Percentiles rank a stretch among this genome's conserved stretches.
Conservation (phyloP, 768 basidiomycete species). For the Boletus sp. region DNA sequence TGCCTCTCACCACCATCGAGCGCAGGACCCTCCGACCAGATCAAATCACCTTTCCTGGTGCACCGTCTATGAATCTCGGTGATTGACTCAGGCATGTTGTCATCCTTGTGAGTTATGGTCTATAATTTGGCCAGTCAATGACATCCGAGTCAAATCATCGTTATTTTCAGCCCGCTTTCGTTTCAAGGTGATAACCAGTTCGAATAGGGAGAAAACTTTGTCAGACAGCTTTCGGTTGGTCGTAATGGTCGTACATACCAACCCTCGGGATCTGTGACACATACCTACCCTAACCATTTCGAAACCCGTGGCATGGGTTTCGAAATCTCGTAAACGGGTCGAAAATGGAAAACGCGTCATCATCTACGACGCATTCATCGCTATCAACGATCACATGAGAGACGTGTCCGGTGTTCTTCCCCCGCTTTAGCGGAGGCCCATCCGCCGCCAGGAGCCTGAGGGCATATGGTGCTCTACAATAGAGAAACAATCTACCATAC, state of each 20-base stretch:
- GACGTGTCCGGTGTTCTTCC: too few species aligned
- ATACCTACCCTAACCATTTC: background rate
- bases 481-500: background rate
- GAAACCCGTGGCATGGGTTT: background rate
- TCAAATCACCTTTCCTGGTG: background rate
- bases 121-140: background rate
- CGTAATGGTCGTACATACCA: background rate
- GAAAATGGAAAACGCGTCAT: background rate
- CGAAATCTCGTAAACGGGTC: background rate
- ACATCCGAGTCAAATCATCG: background rate
- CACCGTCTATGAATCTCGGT: background rate
- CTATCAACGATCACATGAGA: conserved; percentile 2
- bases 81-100: background rate
- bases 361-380: background rate
- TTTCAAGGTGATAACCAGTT: background rate
- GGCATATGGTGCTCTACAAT: background rate
- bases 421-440: background rate
- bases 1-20: background rate
- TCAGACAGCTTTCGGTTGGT: conserved; percentile 2
- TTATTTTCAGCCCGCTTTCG: background rate
- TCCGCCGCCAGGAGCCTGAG: background rate
- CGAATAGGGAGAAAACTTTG: conserved; percentile 2
- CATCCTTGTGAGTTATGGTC: background rate
- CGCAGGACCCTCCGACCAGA: background rate
- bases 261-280: background rate